Conservation (phyloP, 2,329 filamentous ascomycete species). For the Verticillium dahliae region DNA sequence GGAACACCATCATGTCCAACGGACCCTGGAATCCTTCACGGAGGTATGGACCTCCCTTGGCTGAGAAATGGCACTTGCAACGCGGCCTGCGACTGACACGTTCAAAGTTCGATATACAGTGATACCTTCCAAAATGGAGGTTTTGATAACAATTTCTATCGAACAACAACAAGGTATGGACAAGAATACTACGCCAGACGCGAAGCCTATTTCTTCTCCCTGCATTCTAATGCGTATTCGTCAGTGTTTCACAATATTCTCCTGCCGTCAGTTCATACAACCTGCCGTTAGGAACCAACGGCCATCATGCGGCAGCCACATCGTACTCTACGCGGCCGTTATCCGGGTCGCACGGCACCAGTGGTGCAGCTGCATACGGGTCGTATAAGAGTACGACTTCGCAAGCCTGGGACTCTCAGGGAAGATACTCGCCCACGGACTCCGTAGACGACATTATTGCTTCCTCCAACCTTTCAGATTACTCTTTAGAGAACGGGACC, state of each 20-base stretch:
- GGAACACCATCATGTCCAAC: constrained; percentile 35
- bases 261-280: constrained; percentile 21
- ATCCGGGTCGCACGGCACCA: constrained; percentile 29
- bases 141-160: constrained; percentile 29
- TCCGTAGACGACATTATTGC: constrained; percentile 53
- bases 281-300: constrained; percentile 23
- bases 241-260: constrained; percentile 36
- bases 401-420: constrained; percentile 40
- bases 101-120: constrained; percentile 24
- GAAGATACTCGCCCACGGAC: constrained; percentile 49
- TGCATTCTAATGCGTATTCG: constrained; percentile 4
- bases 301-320: constrained; percentile 30
- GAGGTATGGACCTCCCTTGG: constrained; percentile 37
- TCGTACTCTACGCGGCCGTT: constrained; percentile 35
- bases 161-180: constrained; percentile 28
- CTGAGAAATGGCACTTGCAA: neutral
- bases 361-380: constrained; percentile 17
- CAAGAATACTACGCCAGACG: constrained; percentile 13
- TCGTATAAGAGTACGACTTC: constrained; percentile 34
- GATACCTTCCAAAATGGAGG: constrained; percentile 23
- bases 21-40: constrained; percentile 43
- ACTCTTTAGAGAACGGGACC: constrained; percentile 46
- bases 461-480: constrained; percentile 55
- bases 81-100: constrained; percentile 1
- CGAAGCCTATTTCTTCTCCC: constrained; percentile 1